Base-by-base conservation (phyloP, 2,329 filamentous ascomycete species). In the Biscogniauxia sp. region DNA sequence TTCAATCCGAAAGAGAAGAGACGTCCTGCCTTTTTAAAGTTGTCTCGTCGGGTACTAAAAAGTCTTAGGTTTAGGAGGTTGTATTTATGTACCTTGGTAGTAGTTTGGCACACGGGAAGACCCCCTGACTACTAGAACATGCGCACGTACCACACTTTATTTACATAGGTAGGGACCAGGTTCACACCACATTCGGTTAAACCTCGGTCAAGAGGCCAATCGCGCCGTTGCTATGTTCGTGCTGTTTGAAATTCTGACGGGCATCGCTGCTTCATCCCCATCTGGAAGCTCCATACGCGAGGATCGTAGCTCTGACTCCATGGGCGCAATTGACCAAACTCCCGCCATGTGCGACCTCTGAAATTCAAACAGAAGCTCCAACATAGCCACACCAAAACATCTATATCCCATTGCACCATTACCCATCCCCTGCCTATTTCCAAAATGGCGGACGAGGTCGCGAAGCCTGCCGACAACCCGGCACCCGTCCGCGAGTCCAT, bases 401-500 rank as follows among this genome's bases (percentile, higher is more conserved):
- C 37, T 45, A 7, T 32, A 32, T 32, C 11, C 8, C 19, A 50
- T 51, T 19, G 20, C 19, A 23, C 19, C 5, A 55, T 2, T 6
- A 15, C 45, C 37, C 4, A 23, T 49, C 41, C 23, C 20, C 20
- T 25, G 13, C 37, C 15, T 25, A 20, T 58, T 57, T 11, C 1
- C 54, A 57, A 55, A 56, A 72, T 70, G 69, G 68, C 67, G 37
- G 67, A 69, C 54, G 61, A 68, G 56, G 67, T 66, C 66, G 70
- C 72, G 64, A 76, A 72, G 68, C 72, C 74, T 64, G 69, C 68
- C 63, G 76, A 61, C 17, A 67, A 75, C 74, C 78, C 80, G 72
- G 77, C 75, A 62, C 76, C 80, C 64, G 79, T 82, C 71, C 80
- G 77, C 72, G 80, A 83, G 64, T 81, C 80, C 28, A 82, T 83